These are phyloP conservation scores for Bidens hawaiensis DNA, from an alignment of 140 eudicot genomes.

Conservation along the genomic window DNA sequence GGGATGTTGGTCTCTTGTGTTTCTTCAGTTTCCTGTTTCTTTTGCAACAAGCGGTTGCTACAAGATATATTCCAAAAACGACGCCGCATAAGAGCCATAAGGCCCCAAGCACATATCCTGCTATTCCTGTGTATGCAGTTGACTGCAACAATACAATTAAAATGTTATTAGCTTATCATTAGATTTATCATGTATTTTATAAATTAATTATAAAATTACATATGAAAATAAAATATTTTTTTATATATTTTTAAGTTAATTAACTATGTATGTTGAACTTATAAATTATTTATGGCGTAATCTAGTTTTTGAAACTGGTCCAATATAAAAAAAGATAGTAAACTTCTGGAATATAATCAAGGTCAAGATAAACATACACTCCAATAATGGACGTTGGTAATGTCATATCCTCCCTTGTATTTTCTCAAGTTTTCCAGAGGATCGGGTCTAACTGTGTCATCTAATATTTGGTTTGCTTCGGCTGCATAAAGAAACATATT, in stretches of 20 bases:
- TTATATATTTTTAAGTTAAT: too few species aligned
- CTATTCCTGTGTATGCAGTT: slow-evolving; percentile 65
- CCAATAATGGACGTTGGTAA: slow-evolving; percentile 83
- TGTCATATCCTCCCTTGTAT: slow-evolving; percentile 79
- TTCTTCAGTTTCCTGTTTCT: slow-evolving; percentile 28
- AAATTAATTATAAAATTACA: neutral
- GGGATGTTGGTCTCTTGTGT: too few species aligned
- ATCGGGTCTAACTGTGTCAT: slow-evolving; percentile 64
- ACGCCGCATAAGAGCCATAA: too few species aligned
- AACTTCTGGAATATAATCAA: neutral
- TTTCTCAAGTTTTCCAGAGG: slow-evolving; percentile 58
- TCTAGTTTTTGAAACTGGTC: neutral
- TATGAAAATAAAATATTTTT: too few species aligned
- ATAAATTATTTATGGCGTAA: neutral
- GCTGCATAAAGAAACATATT: neutral
- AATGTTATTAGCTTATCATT: too few species aligned
- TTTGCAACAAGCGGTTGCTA: slow-evolving; percentile 40
- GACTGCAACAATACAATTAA: slow-evolving; percentile 49
- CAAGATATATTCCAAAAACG: too few species aligned
- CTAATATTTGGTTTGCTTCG: slow-evolving; percentile 29
- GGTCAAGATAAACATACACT: slow-evolving; percentile 50
- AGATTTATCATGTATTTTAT: neutral
- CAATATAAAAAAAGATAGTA: neutral
- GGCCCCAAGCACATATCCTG: slow-evolving; percentile 64
- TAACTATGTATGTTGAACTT: too few species aligned